A percentile compares a stretch with the other conserved stretches of the same genome.
Evolutionary conservation across 2,329 filamentous ascomycete genomes (phyloP).

Genomic region (Talaromyces marneffei): DNA sequence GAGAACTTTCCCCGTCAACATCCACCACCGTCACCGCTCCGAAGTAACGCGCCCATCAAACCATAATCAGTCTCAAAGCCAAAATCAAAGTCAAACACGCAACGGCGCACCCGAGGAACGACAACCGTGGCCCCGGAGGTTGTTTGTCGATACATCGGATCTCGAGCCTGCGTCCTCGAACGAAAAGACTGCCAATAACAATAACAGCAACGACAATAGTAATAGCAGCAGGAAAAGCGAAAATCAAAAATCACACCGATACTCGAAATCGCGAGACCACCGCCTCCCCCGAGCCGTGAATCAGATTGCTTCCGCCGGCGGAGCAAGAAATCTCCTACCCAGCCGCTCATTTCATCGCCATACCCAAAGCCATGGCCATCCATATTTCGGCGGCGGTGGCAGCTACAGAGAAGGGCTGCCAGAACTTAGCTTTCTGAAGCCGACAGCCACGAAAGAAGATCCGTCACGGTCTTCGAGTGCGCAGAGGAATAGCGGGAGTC

Average conservation of each 20-base stretch:
- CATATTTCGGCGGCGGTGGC: background rate
- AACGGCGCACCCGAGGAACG: conserved; percentile 15
- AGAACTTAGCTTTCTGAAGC: conserved; percentile 27
- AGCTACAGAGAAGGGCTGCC: conserved; percentile 6
- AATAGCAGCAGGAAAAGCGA: background rate
- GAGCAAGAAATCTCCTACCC: conserved; percentile 27
- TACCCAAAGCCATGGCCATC: background rate
- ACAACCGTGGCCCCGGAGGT: conserved; percentile 17
- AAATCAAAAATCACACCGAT: conserved; percentile 21
- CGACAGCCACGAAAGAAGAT: conserved; percentile 22
- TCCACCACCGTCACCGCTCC: conserved; percentile 13
- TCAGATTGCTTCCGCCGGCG: conserved; percentile 26
- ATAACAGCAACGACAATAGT: background rate
- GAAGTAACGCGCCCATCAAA: conserved; percentile 12
- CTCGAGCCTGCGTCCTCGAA: conserved; percentile 10
- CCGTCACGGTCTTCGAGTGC: conserved; percentile 26
- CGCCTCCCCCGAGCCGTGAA: conserved; percentile 31
- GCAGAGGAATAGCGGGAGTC: conserved; percentile 20
- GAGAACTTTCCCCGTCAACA: conserved; percentile 11
- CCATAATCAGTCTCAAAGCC: background rate
- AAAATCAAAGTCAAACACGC: background rate
- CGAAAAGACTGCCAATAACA: background rate
- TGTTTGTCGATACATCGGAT: conserved; percentile 19
- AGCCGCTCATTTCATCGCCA: conserved; percentile 19
- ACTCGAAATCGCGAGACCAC: conserved; percentile 27